phyloP scores from a whole-genome alignment of 2,329 filamentous ascomycete genomes.

The Dactylellina parvicollis region DNA sequence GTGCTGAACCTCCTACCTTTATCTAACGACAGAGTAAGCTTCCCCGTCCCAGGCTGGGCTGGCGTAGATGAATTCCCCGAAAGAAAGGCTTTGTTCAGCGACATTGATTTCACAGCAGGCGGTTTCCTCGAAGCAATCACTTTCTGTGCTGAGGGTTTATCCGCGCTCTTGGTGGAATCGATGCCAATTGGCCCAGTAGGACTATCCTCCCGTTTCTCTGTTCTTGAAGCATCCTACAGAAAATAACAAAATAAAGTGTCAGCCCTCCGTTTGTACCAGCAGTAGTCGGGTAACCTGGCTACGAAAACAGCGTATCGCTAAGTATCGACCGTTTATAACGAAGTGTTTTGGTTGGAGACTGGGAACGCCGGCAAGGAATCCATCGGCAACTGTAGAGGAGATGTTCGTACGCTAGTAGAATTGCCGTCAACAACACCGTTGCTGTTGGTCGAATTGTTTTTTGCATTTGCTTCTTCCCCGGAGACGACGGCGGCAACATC shows the following conservation, averaged over 20 bases:
- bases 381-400: not conserved
- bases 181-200: conserved; percentile 59
- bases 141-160: conserved; percentile 57
- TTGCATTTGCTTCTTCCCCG: conserved; percentile 54
- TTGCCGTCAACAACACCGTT: conserved; percentile 39
- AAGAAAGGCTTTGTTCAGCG: conserved; percentile 84
- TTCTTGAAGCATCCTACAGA: conserved; percentile 42
- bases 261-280: conserved; percentile 27
- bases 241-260: conserved; percentile 32
- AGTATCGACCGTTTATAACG: conserved; percentile 16
- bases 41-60: conserved; percentile 63
- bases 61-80: conserved; percentile 71
- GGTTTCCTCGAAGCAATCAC: conserved; percentile 70
- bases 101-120: conserved; percentile 82
- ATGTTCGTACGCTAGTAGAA: conserved; percentile 29
- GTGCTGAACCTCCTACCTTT: conserved; percentile 60
- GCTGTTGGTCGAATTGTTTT: conserved; percentile 29
- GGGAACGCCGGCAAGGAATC: not conserved
- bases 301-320: conserved; percentile 1
- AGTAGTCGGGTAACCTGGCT: too few relatives aligned
- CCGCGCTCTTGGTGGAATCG: conserved; percentile 61
- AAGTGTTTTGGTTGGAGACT: not conserved
- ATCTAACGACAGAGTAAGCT: conserved; percentile 62
- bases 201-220: conserved; percentile 53
- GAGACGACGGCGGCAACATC: conserved; percentile 57